Conservation (phyloP, 164 flowering plant species). For the Liriodendron chinense region DNA sequence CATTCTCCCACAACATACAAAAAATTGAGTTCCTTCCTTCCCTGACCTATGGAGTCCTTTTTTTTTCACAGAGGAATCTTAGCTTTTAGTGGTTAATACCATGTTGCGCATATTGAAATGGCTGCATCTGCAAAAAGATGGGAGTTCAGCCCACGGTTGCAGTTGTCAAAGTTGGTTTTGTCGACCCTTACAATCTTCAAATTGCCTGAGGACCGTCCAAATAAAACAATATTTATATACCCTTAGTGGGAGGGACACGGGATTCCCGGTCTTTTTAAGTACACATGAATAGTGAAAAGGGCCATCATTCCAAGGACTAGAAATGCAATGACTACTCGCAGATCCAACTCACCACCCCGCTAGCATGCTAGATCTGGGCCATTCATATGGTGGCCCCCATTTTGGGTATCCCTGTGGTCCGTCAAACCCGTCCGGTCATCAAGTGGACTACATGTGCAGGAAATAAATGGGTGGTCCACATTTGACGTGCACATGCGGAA, state of each 20-base stretch:
- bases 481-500: no score
- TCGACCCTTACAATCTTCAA: background rate
- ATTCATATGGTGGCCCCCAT: no score
- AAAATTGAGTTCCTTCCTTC: background rate
- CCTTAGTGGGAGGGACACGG: background rate
- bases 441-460: no score
- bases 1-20: background rate
- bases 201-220: slow-evolving; percentile 1
- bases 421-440: no score
- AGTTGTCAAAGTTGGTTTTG: background rate
- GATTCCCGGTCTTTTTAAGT: background rate
- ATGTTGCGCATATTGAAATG: background rate
- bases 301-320: background rate
- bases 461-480: no score
- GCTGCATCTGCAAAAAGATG: background rate
- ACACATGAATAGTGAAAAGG: background rate
- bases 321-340: background rate
- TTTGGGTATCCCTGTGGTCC: no score
- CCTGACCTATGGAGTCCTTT: background rate
- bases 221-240: background rate
- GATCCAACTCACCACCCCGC: background rate
- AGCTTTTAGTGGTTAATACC: background rate
- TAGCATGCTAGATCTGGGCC: no score
- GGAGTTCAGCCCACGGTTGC: background rate
- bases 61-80: background rate